phyloP scores from a whole-genome alignment of 805 yeast genomes.

The Candida insectalens region DNA sequence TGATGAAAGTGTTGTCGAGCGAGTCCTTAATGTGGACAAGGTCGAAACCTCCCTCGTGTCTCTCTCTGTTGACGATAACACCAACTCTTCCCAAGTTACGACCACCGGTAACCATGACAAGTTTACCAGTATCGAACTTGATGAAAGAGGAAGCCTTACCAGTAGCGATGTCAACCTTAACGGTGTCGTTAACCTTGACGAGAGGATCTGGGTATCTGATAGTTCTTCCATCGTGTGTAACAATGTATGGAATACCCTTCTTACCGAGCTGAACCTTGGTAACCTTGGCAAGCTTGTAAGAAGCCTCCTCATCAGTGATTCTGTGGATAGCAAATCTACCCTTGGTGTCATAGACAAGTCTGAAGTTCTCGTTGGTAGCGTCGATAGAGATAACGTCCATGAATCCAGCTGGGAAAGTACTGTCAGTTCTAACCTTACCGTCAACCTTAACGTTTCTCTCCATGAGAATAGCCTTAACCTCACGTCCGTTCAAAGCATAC shows the following conservation, averaged over 20 bases:
- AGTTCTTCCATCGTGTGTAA: slow-evolving; percentile 99
- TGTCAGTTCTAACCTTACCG: slow-evolving; percentile 98
- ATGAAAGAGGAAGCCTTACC: slow-evolving; percentile 88
- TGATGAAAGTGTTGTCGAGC: slow-evolving; percentile 89
- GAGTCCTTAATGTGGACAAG: slow-evolving; percentile 94
- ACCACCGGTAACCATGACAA: slow-evolving; percentile 94
- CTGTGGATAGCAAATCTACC: slow-evolving; percentile 99
- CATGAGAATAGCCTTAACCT: slow-evolving; percentile 96
- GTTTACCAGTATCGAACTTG: slow-evolving; percentile 87
- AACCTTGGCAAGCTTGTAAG: slow-evolving; percentile 97
- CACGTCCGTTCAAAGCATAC: slow-evolving; percentile 98
- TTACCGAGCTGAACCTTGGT: slow-evolving; percentile 98
- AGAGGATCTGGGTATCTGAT: slow-evolving; percentile 98
- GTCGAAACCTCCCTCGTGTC: slow-evolving; percentile 98
- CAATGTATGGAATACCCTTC: slow-evolving; percentile 97
- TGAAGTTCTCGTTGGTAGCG: slow-evolving; percentile 99
- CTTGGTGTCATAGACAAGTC: slow-evolving; percentile 96
- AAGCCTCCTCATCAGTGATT: slow-evolving; percentile 97
- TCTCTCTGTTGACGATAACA: slow-evolving; percentile 91
- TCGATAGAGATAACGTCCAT: slow-evolving; percentile 97
- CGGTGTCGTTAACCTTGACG: slow-evolving; percentile 95
- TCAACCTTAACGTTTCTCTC: slow-evolving; percentile 98
- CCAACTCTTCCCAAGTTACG: slow-evolving; percentile 98
- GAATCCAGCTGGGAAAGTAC: slow-evolving; percentile 99
- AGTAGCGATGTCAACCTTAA: slow-evolving; percentile 90